phyloP scores from a whole-genome alignment of 257 asterid genomes.

The Buddleja alternifolia region DNA sequence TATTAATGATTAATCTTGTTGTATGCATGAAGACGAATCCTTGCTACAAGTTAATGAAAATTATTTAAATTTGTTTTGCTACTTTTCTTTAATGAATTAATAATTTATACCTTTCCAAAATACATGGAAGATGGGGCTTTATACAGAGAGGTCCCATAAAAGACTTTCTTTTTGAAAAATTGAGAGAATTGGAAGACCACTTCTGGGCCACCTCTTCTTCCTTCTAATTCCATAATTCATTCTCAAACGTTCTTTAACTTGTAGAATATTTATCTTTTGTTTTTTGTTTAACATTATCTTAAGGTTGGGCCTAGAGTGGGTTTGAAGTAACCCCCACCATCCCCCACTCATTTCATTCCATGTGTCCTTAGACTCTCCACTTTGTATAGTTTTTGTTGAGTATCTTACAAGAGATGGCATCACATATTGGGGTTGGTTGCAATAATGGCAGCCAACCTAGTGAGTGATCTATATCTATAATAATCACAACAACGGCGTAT shows the following conservation, averaged over 20 bases:
- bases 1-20: too few relatives aligned
- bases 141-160: neutral
- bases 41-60: too few relatives aligned
- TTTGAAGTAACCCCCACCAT: conserved; percentile 36
- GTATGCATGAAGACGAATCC: too few relatives aligned
- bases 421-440: conserved; percentile 16
- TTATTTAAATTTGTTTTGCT: too few relatives aligned
- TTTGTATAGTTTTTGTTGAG: conserved; percentile 8
- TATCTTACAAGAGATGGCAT: conserved; percentile 25
- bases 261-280: neutral
- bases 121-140: conserved; percentile 12
- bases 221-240: conserved; percentile 8
- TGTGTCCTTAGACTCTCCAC: conserved; percentile 26
- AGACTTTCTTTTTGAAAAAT: conserved; percentile 7
- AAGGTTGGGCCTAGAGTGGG: conserved; percentile 30
- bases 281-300: neutral
- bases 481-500: too few relatives aligned
- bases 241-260: neutral
- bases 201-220: neutral
- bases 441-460: conserved; percentile 31
- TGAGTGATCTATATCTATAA: neutral
- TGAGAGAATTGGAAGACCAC: neutral
- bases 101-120: conserved; percentile 1
- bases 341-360: conserved; percentile 37
- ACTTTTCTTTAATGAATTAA: too few relatives aligned